Base-by-base conservation (phyloP, 805 yeast species). In the Lipomyces yamanashiensis region DNA sequence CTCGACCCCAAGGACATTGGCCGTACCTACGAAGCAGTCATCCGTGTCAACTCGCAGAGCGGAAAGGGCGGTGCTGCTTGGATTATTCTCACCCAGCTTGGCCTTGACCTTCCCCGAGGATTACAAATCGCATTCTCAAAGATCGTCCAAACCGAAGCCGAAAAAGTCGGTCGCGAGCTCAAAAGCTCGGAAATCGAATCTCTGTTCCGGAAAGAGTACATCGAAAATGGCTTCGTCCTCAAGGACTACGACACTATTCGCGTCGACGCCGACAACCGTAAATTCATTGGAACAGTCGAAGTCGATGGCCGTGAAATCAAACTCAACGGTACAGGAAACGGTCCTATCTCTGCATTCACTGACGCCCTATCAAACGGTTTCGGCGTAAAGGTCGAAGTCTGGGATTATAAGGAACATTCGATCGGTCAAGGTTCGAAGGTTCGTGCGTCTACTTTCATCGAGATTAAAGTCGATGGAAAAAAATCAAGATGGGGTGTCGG, bases 11-110 rank as follows among this genome's bases (percentile, higher is more conserved):
- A 84, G 70, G 96, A 90, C 74, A 87, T 89, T 71, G 96, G 96
- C 57, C 84, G 95, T 75, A 88, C 88, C n/a, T 90, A 90, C 78
- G 96, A 90, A 77, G 95, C 96, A n/a, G 89, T 90, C 61, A 89
- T 89, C 71, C 85, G 96, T 73, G 95, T 89, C 74, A 89, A 89
- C 77, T 89, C 95, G 12, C 96, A 89, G 77, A 84, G 90, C 33
- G 96, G 96, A 66, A 89, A 89, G 77, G 96, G 96, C 72, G 96
- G 96, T 69, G 88, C 93, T 10, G 90, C 96, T 6, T 89, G 96
- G 95, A 87, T 90, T 69, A 87, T 89, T 72, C 80, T 89, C 73
- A 82, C 90, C 68, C 83, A 84, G 69, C 81, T 90, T 75, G 93
- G 87, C 71, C 82, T 89, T 63, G 96, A 89, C 74, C 82, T 90